Percentiles rank a stretch among this genome's conserved stretches.
Conservation (phyloP, 805 yeast genomes). For the Saturnispora zaruensis region DNA sequence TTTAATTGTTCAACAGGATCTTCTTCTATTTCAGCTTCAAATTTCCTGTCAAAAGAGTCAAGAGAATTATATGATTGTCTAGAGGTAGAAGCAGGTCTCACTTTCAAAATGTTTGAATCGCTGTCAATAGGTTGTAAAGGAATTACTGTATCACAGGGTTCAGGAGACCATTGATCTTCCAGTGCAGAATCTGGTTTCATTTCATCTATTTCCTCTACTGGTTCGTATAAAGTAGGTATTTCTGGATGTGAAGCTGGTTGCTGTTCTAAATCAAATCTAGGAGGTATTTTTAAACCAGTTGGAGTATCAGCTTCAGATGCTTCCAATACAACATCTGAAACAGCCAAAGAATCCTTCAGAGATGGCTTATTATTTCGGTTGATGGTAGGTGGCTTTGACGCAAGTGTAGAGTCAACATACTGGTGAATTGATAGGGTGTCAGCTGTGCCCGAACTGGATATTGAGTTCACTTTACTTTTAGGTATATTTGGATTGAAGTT, state of each 20-base stretch:
- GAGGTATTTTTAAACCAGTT: background rate
- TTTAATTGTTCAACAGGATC: constrained; percentile 12
- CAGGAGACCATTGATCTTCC: background rate
- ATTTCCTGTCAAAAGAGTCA: constrained; percentile 14
- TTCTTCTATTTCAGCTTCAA: constrained; percentile 3
- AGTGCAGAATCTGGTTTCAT: background rate
- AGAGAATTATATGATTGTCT: constrained; percentile 7
- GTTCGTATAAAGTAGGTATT: background rate
- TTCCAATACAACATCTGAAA: background rate
- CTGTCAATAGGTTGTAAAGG: background rate
- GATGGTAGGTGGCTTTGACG: background rate
- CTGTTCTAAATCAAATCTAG: background rate
- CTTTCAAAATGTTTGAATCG: background rate
- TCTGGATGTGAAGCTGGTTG: background rate
- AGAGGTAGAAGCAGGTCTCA: background rate
- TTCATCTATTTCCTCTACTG: background rate
- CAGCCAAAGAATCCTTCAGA: background rate
- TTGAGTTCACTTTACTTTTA: constrained; percentile 4
- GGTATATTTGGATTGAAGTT: constrained; percentile 5
- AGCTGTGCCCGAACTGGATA: background rate
- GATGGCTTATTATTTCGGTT: constrained; percentile 3
- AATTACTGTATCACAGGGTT: background rate
- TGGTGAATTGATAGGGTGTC: background rate
- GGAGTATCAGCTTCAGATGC: background rate
- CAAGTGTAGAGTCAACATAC: background rate